A percentile compares a stretch with the other conserved stretches of the same genome.
These are phyloP conservation scores for Saussurea involucrata DNA, from an alignment of 129 eudicot species.

Conservation along the genomic window DNA sequence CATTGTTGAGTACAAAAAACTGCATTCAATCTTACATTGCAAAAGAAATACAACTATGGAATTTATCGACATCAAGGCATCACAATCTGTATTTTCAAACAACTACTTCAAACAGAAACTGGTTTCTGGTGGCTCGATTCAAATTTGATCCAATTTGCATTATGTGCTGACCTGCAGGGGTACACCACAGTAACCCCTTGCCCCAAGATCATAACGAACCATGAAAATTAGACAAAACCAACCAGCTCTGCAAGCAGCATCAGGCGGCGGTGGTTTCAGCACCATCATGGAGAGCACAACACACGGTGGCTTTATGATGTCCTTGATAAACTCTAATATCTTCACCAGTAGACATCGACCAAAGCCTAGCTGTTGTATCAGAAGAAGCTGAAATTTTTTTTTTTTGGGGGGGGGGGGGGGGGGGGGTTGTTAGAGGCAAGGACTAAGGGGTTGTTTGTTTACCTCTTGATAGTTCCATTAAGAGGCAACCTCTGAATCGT, in stretches of 20 bases:
- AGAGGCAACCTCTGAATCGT: no score
- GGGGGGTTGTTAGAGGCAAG: no score
- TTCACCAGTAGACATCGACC: slow-evolving; percentile 85
- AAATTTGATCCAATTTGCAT: background rate
- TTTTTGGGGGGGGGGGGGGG: background rate
- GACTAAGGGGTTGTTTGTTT: no score
- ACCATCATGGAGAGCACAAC: slow-evolving; percentile 97
- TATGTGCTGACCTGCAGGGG: background rate
- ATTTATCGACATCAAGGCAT: background rate
- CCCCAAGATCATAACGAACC: background rate
- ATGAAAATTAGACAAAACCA: background rate
- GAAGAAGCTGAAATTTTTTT: slow-evolving; percentile 72
- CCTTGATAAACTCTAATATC: slow-evolving; percentile 80
- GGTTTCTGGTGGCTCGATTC: background rate
- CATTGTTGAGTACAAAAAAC: background rate
- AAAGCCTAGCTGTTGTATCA: slow-evolving; percentile 88
- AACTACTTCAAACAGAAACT: background rate
- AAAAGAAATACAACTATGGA: background rate
- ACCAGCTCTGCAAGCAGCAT: background rate
- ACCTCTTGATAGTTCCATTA: no score
- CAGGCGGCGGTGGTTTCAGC: slow-evolving; percentile 60
- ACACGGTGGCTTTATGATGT: slow-evolving; percentile 84
- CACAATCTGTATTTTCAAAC: background rate
- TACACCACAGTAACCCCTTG: background rate
- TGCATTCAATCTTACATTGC: background rate